Evolutionary conservation across 179 eudicot genomes (phyloP).

Genomic region (Beta macrorhiza): DNA sequence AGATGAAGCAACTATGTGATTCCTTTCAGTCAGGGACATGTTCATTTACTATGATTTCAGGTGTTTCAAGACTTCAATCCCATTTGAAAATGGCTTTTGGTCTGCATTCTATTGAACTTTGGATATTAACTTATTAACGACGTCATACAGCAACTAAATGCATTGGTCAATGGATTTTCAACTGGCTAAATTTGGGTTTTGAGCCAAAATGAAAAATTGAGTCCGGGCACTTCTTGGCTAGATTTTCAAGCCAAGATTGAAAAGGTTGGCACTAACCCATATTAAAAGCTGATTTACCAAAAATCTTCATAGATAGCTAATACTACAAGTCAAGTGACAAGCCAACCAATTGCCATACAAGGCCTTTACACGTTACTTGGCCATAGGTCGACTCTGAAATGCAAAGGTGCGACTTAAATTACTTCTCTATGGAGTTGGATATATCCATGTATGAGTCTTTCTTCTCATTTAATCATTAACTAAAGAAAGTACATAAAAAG

Average conservation of each 20-base stretch:
- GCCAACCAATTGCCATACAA: background rate
- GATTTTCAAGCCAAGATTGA: background rate
- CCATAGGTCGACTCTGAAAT: no score
- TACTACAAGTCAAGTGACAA: background rate
- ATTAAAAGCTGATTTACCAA: background rate
- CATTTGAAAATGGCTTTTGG: background rate
- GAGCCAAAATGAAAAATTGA: no score
- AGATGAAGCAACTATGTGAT: background rate
- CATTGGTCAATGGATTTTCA: no score
- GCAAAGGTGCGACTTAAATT: no score
- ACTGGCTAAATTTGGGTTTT: no score
- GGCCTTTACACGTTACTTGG: no score
- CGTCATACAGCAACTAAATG: no score
- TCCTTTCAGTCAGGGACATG: background rate
- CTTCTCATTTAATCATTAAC: no score
- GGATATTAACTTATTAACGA: background rate
- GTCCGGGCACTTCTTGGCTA: no score
- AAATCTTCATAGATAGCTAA: background rate
- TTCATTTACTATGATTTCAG: background rate
- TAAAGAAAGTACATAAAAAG: no score
- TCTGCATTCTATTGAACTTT: background rate
- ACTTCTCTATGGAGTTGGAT: no score
- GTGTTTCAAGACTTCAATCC: background rate
- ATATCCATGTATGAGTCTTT: no score
- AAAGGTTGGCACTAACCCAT: background rate